Percentiles rank a stretch among this genome's conserved stretches.
phyloP scores from a whole-genome alignment of 805 yeast species.

The Ogataea neopini region DNA sequence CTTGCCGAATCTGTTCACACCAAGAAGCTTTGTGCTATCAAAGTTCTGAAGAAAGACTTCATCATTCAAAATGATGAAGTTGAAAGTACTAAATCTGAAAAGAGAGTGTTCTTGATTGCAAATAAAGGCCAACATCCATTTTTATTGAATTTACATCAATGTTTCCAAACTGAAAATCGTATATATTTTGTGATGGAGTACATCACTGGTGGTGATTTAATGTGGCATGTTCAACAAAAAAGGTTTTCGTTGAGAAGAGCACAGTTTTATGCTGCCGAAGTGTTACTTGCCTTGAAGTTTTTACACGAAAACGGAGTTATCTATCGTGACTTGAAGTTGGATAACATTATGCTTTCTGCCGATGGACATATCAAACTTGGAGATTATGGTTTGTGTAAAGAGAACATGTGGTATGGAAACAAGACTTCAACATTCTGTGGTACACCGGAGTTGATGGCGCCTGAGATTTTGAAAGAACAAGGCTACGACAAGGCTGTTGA shows the following conservation, averaged over 20 bases:
- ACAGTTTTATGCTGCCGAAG: slow-evolving; percentile 97
- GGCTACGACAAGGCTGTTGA: slow-evolving; percentile 93
- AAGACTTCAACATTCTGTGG: slow-evolving; percentile 97
- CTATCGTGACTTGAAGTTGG: slow-evolving; percentile 94
- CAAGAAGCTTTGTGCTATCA: slow-evolving; percentile 84
- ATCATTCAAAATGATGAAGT: slow-evolving; percentile 95
- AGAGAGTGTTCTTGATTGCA: slow-evolving; percentile 74
- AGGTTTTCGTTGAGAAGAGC: slow-evolving; percentile 89
- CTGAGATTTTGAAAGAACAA: slow-evolving; percentile 92
- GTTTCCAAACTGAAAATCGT: slow-evolving; percentile 97
- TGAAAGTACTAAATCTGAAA: slow-evolving; percentile 91
- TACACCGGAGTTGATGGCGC: slow-evolving; percentile 99
- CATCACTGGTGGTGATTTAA: slow-evolving; percentile 95
- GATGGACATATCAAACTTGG: slow-evolving; percentile 96
- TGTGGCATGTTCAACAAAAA: slow-evolving; percentile 98
- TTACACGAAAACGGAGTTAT: slow-evolving; percentile 96
- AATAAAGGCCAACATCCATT: slow-evolving; percentile 92
- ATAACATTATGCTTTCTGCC: slow-evolving; percentile 84
- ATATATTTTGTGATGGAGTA: slow-evolving; percentile 98
- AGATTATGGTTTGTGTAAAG: slow-evolving; percentile 97
- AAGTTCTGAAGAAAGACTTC: slow-evolving; percentile 93
- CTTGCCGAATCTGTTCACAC: slow-evolving; percentile 90
- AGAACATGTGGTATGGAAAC: slow-evolving; percentile 60
- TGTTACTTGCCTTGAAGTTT: slow-evolving; percentile 83
- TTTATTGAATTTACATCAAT: slow-evolving; percentile 84